Evolutionary conservation across 176 grass and related monocot species (phyloP).

Genomic region (Ensete glaucum): DNA sequence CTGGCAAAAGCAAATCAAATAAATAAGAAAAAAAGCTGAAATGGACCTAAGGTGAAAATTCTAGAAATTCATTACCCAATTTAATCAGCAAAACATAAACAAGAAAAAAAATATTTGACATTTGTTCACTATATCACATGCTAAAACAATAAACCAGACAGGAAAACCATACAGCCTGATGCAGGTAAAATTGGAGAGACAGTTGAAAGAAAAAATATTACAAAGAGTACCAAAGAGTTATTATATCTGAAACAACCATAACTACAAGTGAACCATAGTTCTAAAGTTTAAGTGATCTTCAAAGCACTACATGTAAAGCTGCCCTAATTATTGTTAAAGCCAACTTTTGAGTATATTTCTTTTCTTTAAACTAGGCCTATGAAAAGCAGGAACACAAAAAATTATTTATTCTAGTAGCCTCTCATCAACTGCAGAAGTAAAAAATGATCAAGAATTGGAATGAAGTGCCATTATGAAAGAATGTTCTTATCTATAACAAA

Average conservation of each 20-base stretch:
- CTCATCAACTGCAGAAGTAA: too few species aligned
- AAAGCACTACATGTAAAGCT: too few species aligned
- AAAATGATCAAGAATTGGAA: too few species aligned
- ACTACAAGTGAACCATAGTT: too few species aligned
- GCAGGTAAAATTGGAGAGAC: background rate
- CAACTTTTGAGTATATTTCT: background rate
- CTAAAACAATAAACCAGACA: background rate
- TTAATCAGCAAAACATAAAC: background rate
- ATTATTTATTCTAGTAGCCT: background rate
- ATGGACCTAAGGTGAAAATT: background rate
- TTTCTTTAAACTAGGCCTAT: background rate
- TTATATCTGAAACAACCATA: too few species aligned
- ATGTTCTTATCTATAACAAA: too few species aligned
- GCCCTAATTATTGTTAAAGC: background rate
- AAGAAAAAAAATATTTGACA: too few species aligned
- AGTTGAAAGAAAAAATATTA: background rate
- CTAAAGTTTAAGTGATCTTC: too few species aligned
- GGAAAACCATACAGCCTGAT: background rate
- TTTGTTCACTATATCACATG: background rate
- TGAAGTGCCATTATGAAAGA: too few species aligned
- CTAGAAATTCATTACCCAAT: background rate
- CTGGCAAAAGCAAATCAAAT: slow-evolving; percentile 32
- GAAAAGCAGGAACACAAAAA: background rate
- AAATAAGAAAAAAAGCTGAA: slow-evolving; percentile 11
- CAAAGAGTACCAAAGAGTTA: background rate